Evolutionary conservation across 1,284 basidiomycete genomes (phyloP), one percentile per base, ranked within the genome.

Genomic region (Bjerkandera adusta): DNA sequence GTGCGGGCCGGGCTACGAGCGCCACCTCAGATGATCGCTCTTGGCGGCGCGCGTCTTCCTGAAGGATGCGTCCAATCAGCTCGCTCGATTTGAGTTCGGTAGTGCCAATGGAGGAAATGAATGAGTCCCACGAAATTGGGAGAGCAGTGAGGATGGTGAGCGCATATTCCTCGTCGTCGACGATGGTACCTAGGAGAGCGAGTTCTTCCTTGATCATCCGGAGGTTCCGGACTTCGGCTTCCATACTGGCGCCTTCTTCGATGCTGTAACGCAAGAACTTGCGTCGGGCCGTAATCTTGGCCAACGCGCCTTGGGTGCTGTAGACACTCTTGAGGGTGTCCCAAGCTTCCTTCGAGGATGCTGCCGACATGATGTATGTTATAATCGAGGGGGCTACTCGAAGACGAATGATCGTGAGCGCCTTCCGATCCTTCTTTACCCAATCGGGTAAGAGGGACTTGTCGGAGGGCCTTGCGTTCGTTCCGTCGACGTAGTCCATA

Each of bases 401-500:
- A 10, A 56, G 40, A 1, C 50, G 33, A 24, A 58, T 53, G 2
- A 29, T 12, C n/a, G 36, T 45, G 21, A 51, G 36, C 2, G 55
- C 50, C 35, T 50, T 56, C 4, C 36, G 29, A 10, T 52, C 48
- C 20, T 54, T 53, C 36, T 45, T 45, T 8, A 21, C 1, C 50
- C 54, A 57, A 3, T 8, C 24, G 3, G 33, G 2, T 24, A 39
- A 21, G 3, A 29, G 41, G 1, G 38, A 32, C 2, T n/a, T 24
- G 8, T 49, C 47, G 18, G 45, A 25, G 20, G 49, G 36, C n/a
- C 11, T 25, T 1, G 24, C 22, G 5, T 1, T 44, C 0, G 29
- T n/a, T 2, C 51, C 54, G 10, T 46, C 47, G 29, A 52, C 51
- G 36, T 66, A 58, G 0, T 56, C 56, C 22, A 48, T 43, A 4